A percentile compares a stretch with the other conserved stretches of the same genome.
Evolutionary conservation across 768 basidiomycete genomes (phyloP).

Genomic region (Serendipita sp.): DNA sequence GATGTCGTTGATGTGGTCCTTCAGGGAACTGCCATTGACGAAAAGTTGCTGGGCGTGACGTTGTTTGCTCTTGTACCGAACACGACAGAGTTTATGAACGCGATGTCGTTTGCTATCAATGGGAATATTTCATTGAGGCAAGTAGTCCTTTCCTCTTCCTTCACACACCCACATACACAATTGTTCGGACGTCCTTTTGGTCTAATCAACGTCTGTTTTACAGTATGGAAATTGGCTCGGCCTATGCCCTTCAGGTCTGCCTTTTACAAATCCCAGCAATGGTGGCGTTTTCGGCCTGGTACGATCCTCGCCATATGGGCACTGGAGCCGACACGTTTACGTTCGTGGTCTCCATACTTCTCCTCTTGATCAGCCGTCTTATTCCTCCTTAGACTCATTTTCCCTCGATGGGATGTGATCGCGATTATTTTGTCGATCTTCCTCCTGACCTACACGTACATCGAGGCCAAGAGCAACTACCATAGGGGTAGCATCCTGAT

Average conservation of each 20-base stretch:
- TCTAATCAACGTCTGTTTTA: background rate
- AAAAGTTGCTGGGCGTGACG: conserved; percentile 94
- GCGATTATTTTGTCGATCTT: conserved; percentile 92
- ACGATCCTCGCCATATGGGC: conserved; percentile 73
- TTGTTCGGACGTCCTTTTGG: too few relatives aligned
- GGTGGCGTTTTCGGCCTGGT: conserved; percentile 97
- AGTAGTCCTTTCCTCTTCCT: too few relatives aligned
- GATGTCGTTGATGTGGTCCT: conserved; percentile 92
- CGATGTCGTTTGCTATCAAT: conserved; percentile 92
- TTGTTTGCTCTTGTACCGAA: conserved; percentile 96
- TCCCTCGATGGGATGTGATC: conserved; percentile 97
- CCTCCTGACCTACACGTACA: conserved; percentile 95
- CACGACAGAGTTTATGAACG: conserved; percentile 99
- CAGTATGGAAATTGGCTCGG: conserved; percentile 99
- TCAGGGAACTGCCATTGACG: conserved; percentile 80
- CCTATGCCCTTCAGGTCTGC: conserved; percentile 96
- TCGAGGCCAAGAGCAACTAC: conserved; percentile 98
- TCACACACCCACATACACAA: background rate
- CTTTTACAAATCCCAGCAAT: conserved; percentile 95
- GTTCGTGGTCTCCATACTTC: conserved; percentile 19
- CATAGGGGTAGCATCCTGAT: conserved; percentile 93
- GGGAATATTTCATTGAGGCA: conserved; percentile 94
- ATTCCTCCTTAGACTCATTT: conserved; percentile 53
- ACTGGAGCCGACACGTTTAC: conserved; percentile 83
- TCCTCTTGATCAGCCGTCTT: background rate